Evolutionary conservation across 2,329 filamentous ascomycete genomes (phyloP).

Genomic region (Onygenales sp.): DNA sequence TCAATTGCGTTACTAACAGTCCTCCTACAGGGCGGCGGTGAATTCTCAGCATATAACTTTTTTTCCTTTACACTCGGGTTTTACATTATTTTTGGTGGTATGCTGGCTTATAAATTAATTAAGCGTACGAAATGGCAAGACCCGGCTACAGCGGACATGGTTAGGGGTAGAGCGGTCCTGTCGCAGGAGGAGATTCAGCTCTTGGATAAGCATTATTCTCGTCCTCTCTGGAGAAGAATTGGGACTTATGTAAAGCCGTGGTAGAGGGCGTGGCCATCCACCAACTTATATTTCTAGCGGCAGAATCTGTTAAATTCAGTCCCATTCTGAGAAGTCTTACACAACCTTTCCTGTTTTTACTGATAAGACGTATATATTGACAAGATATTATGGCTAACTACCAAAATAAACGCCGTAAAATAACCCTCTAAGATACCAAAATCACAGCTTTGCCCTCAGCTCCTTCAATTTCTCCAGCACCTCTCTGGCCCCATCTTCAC

Average conservation of each 20-base stretch:
- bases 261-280: neutral
- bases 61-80: neutral
- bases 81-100: neutral
- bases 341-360: no score
- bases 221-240: neutral
- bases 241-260: neutral
- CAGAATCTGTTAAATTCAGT: neutral
- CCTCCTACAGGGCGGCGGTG: neutral
- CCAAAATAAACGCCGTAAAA: neutral
- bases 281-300: neutral
- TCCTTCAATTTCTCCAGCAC: conserved; percentile 30
- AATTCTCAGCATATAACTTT: neutral
- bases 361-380: neutral
- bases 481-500: conserved; percentile 37
- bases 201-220: neutral
- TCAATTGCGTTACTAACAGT: neutral
- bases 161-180: neutral
- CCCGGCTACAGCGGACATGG: neutral
- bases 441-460: neutral
- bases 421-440: neutral
- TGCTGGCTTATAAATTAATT: neutral
- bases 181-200: neutral
- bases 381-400: neutral
- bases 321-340: no score
- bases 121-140: neutral